A percentile compares a stretch with the other conserved stretches of the same genome.
These are phyloP conservation scores for Canariomyces notabilis DNA, from an alignment of 2,329 filamentous ascomycete genomes.

Conservation along the genomic window DNA sequence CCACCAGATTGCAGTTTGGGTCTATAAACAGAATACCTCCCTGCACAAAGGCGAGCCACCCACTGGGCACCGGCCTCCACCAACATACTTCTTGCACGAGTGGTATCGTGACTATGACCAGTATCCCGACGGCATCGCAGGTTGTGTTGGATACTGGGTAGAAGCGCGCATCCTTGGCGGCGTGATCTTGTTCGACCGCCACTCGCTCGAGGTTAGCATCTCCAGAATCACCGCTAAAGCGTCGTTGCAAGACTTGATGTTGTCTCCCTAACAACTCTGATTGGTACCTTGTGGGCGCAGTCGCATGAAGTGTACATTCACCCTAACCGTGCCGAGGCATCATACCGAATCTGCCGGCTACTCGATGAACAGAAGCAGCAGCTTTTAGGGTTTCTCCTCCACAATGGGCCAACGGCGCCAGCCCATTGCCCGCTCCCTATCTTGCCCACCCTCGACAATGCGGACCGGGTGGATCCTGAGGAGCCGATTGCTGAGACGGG, in stretches of 20 bases:
- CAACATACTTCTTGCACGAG: slow-evolving; percentile 27
- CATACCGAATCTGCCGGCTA: slow-evolving; percentile 10
- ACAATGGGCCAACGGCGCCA: not conserved
- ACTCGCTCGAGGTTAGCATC: too few species aligned
- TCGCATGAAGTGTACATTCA: slow-evolving; percentile 6
- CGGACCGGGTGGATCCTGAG: not conserved
- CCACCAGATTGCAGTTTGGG: slow-evolving; percentile 28
- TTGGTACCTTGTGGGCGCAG: not conserved
- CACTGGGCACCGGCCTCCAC: slow-evolving; percentile 22
- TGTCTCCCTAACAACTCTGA: not conserved
- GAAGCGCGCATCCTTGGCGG: slow-evolving; percentile 28
- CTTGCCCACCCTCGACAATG: not conserved
- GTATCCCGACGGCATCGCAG: slow-evolving; percentile 28
- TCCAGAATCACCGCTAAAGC: too few species aligned
- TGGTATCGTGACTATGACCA: slow-evolving; percentile 26
- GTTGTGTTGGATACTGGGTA: slow-evolving; percentile 29
- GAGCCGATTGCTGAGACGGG: not conserved
- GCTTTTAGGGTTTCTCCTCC: slow-evolving; percentile 6
- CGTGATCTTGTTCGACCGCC: slow-evolving; percentile 24
- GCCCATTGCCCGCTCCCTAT: not conserved
- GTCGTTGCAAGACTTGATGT: too few species aligned
- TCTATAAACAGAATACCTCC: slow-evolving; percentile 22
- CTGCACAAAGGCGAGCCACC: slow-evolving; percentile 25
- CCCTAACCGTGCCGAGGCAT: not conserved
- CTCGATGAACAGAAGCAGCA: slow-evolving; percentile 1